Base-by-base conservation (phyloP, 768 basidiomycete species). In the Naganishia antarctica region DNA sequence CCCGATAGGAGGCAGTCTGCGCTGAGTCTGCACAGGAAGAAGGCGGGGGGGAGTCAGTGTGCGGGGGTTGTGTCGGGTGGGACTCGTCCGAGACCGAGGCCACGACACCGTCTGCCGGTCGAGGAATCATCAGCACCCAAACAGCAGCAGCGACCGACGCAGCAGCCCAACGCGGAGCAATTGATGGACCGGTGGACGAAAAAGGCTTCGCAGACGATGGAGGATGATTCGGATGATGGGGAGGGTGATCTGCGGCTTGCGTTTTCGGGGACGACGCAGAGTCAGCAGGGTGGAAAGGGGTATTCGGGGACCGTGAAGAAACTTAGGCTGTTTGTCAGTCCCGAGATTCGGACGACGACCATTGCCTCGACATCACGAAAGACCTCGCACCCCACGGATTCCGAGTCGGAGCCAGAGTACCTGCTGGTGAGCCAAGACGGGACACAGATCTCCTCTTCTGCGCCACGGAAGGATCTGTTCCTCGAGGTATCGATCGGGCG, bases 161-260 rank as follows among this genome's bases (percentile, higher is more conserved):
- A 37, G 34, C 34, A 5, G 11, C 43, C 43, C 13, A 57, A 4
- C 31, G 31, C 53, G 53, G 15, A 37, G 2, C 4, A 32, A 21
- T 34, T 57, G 53, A 8, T 37, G n/a, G 34, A n/a, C 12, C 37
- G 40, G 23, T 57, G 53, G 53, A 57, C 34, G 4, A 51, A 51
- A 21, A 32, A 21, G 2, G 21, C 31, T 2, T 32, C 29, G 26
- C n/a, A n/a, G n/a, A n/a, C n/a, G n/a, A n/a, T n/a, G n/a, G 29
- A 31, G 26, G 50, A 51, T 12, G 50, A 51, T 25, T 46, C 45
- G 45, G 45, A 25, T 3, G 32, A 32, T 51, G 31, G 32, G 28
- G 31, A 34, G 18, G 12, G 15, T 12, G 50, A 21, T 18, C 50
- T 51, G 6, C 12, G 15, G 29, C 25, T 51, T 12, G 50, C 29